Evolutionary conservation across 495 filamentous ascomycete species (phyloP), one percentile per base, ranked within the genome.

Genomic region (Podospora pseudopauciseta): DNA sequence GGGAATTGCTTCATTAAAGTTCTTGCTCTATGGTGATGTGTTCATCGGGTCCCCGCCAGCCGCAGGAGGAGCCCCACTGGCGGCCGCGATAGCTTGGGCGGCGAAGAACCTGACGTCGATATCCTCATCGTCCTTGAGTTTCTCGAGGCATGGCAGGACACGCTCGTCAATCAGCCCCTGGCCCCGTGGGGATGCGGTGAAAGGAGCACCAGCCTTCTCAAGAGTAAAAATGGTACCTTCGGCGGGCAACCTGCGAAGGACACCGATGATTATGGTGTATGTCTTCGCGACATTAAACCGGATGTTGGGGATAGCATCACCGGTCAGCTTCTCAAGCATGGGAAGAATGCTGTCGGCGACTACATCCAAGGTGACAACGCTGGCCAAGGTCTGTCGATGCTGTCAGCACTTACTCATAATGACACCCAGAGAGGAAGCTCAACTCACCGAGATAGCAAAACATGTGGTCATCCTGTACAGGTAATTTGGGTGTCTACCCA

Each of bases 241-340:
- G 32, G 90, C 90, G 2, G 95, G 95, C 20, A 99, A 86, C 65
- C 93, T 91, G 79, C 92, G 91, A 75, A 99, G 84, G 28, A 94
- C 93, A 68, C 90, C 88, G 72, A 98, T 94, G 56, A 99, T 82
- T 56, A 94, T 88, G 19, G 88, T 86, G 75, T 97, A 99, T 30
- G 96, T 97, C 81, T 99, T 99, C 65, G 95, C 96, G 63, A 98
- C 94, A 76, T 99, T 99, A 86, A 99, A 99, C 64, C 95, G 92
- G 77, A 99, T 99, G 79, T 99, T 99, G 64, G 95, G 95, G 75
- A 99, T 99, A 30, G 94, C 92, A 75, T 99, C 95, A 18, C 85
- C 84, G 30, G 96, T 91, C 32, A 99, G 89, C 80, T 93, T 90
- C 74, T 97, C 92, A 79, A 99, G 85, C 86, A 98, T 98, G 49